Evolutionary conservation across 1,284 basidiomycete species (phyloP), one percentile per base, ranked within the genome.

Genomic region (Ustilago tritici): DNA sequence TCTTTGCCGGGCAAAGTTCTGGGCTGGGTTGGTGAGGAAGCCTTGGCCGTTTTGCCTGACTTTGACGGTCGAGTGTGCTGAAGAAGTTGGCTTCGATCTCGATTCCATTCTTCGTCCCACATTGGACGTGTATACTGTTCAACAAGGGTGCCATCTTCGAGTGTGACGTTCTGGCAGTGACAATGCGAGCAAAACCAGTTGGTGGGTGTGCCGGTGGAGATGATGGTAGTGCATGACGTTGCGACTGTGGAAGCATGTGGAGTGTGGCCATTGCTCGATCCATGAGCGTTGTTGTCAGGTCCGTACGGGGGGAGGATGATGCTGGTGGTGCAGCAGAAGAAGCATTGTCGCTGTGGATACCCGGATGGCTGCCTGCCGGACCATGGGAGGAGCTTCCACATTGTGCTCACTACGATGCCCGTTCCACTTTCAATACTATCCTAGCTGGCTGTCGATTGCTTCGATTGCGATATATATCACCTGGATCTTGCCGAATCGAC

Each of bases 181-280:
- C 82, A 84, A 47, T 62, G 66, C 7, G 80, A 74, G 52, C 82
- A 84, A 64, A 63, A 81, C 82, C 82, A 84, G 36, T 79, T 78
- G 17, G 65, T 61, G 1, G 71, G 69, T 3, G 77, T 80, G 55
- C 81, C 81, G 17, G 79, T 76, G 8, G 81, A 82, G 17, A 80
- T 68, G 58, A 56, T 56, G 4, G 61, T 34, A 5, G 43, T 67
- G 3, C 71, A 74, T 0, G 66, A 66, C 0, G 66, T 65, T 5
- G 73, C 66, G 23, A 71, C 14, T 28, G 46, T 36, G 41, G 52
- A 49, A 35, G 54, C 36, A 32, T 38, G 43, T 9, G 46, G 8
- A 4, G 11, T 17, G 5, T 19, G 41, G 4, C n/a, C 12, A 28
- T 46, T 38, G 14, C 2, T 17, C n/a, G 32, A 10, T 15, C 28